Evolutionary conservation across 768 basidiomycete species (phyloP), one percentile per base, ranked within the genome.

Genomic region (Boletales sp.): DNA sequence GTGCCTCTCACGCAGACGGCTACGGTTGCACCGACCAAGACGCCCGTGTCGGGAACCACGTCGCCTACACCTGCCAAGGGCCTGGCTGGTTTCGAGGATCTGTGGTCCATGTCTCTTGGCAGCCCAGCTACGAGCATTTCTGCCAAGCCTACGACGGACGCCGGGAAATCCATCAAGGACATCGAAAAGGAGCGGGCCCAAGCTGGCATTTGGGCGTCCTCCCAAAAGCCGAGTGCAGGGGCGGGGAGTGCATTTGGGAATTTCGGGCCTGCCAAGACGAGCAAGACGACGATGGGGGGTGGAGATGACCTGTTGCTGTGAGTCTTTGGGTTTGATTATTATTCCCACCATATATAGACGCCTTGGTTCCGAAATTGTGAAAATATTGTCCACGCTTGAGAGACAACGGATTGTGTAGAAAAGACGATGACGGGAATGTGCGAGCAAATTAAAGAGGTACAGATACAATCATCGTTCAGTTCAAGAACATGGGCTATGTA

Each of bases 181-280:
- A 65, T 97, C 55, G 88, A 91, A 71, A 84, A 82, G 70, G 93
- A 95, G 73, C 93, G 94, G 73, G 79, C 84, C 3, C 80, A 79
- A 63, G 83, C 85, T 18, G 81, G 81, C 10, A 79, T 97, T 31
- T 97, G 94, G 94, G 90, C 59, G 0, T 59, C 65, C 1, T 53
- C 65, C 14, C 67, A 65, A 43, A 67, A 53, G 40, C 53, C 62
- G n/a, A 49, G 55, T 12, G 41, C 50, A 3, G 41, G 47, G 0
- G 29, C 51, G 6, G 59, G 5, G 34, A 15, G 46, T 32, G 51
- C 59, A 4, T 72, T 74, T 52, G 74, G 74, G 8, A 62, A 62
- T 17, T 70, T 73, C 34, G 69, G 68, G 34, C 43, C 61, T 10
- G 44, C 57, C 45, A 57, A 64, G 43, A n/a, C 45, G 0, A 38